Base-by-base conservation (phyloP, 768 basidiomycete genomes). In the Leccinum rimulosum region DNA sequence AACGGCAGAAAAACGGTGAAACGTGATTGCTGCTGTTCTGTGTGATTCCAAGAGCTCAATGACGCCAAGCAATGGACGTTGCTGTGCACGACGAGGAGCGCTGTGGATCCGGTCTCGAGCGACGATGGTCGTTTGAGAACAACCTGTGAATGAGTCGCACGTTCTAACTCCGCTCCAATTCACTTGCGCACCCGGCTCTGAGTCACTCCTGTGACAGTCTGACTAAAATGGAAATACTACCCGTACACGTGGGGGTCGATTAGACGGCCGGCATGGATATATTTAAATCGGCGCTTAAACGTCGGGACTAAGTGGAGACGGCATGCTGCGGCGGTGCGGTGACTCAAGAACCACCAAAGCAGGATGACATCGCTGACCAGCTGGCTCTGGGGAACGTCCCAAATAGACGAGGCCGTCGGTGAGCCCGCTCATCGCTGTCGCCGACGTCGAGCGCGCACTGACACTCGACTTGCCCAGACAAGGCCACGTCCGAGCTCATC, bases 401-500 rank as follows among this genome's bases (percentile, higher is more conserved):
- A 90, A 72, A 85, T 93, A 50, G 89, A 94, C 72, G 88, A 91
- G 64, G 87, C 88, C 48, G 76, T 93, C 58, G 91, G 91, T 92
- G 65, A 70, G 87, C 72, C 22, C n/a, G 36, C 31, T 54, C 35
- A 15, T 19, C 14, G 6, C 36, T 31, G 50, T 61, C 48, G 11
- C 19, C 8, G 33, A 60, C 48, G 50, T 53, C 51, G 64, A 25
- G 60, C 54, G 50, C 59, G 27, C 11, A 5, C 54, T 61, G 53
- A 64, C 57, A 40, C 63, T 33, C 30, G 27, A 56, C 73, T 89
- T 49, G 59, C 17, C 35, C 75, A 96, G 94, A 95, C 79, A 94
- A 91, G 76, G 91, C 92, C n/a, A 97, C 95, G 15, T 94, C 93
- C 4, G 93, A 95, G 73, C 80, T 93, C 27, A 75, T 93, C 55